These are phyloP conservation scores for Adansonia gregorii DNA, from an alignment of 441 rosid species.

Conservation along the genomic window DNA sequence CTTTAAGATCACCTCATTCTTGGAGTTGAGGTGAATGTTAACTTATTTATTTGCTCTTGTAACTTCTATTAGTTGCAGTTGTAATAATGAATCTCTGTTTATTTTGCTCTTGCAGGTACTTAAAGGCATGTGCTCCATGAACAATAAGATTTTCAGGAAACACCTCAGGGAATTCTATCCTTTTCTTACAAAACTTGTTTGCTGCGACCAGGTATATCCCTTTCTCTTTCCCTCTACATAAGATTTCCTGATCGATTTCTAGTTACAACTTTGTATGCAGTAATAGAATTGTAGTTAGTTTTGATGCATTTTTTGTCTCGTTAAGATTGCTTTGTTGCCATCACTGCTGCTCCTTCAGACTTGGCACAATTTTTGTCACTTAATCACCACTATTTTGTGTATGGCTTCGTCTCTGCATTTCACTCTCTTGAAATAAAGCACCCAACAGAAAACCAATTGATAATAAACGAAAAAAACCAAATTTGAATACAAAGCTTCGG, in stretches of 20 bases:
- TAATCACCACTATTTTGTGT: not conserved
- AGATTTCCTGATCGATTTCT: not conserved
- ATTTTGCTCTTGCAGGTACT: slow-evolving; percentile 69
- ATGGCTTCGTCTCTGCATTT: not conserved
- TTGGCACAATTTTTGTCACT: not conserved
- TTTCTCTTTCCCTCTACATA: slow-evolving; percentile 1
- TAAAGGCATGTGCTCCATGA: slow-evolving; percentile 93
- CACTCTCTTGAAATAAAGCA: not conserved
- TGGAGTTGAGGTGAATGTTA: not conserved
- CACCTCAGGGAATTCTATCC: slow-evolving; percentile 96
- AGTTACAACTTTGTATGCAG: not conserved
- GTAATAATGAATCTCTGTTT: not conserved
- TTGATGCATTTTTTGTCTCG: not conserved
- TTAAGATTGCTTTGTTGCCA: not conserved
- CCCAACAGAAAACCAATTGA: not conserved
- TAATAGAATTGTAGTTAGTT: not conserved
- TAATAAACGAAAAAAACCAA: not conserved
- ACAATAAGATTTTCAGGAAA: slow-evolving; percentile 75
- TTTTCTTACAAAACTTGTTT: slow-evolving; percentile 86
- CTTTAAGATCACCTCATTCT: slow-evolving; percentile 14
- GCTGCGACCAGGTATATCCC: slow-evolving; percentile 90
- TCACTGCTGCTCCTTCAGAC: not conserved
- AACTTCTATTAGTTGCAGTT: not conserved
- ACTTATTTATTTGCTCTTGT: not conserved
- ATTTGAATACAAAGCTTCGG: not conserved